A percentile compares a stretch with the other conserved stretches of the same genome.
phyloP scores from a whole-genome alignment of 1,284 basidiomycete genomes.

The Spongiforma sp. region DNA sequence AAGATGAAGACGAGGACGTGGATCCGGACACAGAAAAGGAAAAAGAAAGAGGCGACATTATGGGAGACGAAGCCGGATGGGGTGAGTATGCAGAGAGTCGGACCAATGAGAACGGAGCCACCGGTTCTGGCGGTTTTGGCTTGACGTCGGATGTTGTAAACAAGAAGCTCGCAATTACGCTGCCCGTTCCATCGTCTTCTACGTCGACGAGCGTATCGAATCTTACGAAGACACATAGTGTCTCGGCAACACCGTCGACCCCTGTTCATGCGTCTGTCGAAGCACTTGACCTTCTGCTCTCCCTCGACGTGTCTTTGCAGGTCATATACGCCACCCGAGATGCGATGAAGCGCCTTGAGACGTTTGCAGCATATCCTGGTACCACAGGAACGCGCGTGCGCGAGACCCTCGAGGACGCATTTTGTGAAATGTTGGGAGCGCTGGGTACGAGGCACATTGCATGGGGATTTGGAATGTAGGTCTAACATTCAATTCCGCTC shows the following conservation, averaged over 20 bases:
- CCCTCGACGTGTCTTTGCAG: slow-evolving; percentile 89
- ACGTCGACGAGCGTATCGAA: slow-evolving; percentile 1
- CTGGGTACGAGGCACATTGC: slow-evolving; percentile 83
- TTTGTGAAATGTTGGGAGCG: slow-evolving; percentile 82
- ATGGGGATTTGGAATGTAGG: slow-evolving; percentile 85
- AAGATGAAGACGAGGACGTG: slow-evolving; percentile 52
- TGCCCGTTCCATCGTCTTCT: no score
- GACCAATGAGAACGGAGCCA: background rate
- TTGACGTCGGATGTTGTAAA: slow-evolving; percentile 2
- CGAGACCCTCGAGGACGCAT: slow-evolving; percentile 92
- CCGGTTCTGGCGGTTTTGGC: background rate
- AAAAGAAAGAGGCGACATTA: slow-evolving; percentile 10
- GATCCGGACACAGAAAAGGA: slow-evolving; percentile 11
- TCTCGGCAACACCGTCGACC: background rate
- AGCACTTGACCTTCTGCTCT: slow-evolving; percentile 85
- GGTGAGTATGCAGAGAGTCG: slow-evolving; percentile 22
- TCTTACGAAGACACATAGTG: background rate
- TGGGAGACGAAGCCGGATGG: slow-evolving; percentile 36
- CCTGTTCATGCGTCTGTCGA: background rate
- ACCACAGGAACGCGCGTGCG: slow-evolving; percentile 81
- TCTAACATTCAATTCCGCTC: background rate
- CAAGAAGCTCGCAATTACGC: background rate
- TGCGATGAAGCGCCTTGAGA: slow-evolving; percentile 90
- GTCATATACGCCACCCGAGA: slow-evolving; percentile 94
- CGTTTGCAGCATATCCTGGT: slow-evolving; percentile 86